A percentile compares a stretch with the other conserved stretches of the same genome.
These are phyloP conservation scores for Aspergillus pseudoterreus DNA, from an alignment of 2,329 filamentous ascomycete species.

Conservation along the genomic window DNA sequence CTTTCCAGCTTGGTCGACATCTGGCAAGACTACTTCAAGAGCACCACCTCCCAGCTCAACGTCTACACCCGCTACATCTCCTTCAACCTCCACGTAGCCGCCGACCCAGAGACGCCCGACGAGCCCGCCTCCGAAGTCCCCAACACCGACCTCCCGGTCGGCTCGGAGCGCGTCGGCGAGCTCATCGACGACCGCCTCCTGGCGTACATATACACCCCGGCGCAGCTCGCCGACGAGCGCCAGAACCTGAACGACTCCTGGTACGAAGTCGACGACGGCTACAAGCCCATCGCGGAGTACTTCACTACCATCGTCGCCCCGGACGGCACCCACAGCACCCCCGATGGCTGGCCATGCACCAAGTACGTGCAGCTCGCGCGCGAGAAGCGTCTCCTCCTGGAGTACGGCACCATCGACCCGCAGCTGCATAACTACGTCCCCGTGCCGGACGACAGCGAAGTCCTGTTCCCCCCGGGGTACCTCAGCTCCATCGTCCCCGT, in stretches of 20 bases:
- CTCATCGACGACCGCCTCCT: constrained; percentile 48
- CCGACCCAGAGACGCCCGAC: constrained; percentile 39
- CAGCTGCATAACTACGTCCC: constrained; percentile 57
- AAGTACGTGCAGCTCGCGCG: constrained; percentile 54
- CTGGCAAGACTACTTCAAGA: constrained; percentile 51
- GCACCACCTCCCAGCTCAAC: constrained; percentile 53
- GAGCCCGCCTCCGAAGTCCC: constrained; percentile 40
- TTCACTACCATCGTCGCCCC: constrained; percentile 42
- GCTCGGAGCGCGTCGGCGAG: constrained; percentile 44
- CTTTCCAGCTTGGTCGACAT: constrained; percentile 49
- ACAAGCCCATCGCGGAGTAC: constrained; percentile 51
- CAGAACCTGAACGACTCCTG: constrained; percentile 57
- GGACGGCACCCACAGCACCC: constrained; percentile 43
- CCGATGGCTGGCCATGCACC: constrained; percentile 63
- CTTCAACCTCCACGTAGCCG: constrained; percentile 59
- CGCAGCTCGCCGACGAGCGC: constrained; percentile 49
- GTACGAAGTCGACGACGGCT: constrained; percentile 44
- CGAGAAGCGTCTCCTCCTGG: constrained; percentile 52
- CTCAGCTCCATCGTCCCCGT: constrained; percentile 38
- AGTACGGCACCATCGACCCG: constrained; percentile 55
- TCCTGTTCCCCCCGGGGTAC: constrained; percentile 50
- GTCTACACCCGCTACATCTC: constrained; percentile 53
- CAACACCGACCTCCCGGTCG: constrained; percentile 43
- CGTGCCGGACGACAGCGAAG: constrained; percentile 42
- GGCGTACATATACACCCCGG: constrained; percentile 53